phyloP scores from a whole-genome alignment of 805 yeast species.

The Candida khao-thaluensis region DNA sequence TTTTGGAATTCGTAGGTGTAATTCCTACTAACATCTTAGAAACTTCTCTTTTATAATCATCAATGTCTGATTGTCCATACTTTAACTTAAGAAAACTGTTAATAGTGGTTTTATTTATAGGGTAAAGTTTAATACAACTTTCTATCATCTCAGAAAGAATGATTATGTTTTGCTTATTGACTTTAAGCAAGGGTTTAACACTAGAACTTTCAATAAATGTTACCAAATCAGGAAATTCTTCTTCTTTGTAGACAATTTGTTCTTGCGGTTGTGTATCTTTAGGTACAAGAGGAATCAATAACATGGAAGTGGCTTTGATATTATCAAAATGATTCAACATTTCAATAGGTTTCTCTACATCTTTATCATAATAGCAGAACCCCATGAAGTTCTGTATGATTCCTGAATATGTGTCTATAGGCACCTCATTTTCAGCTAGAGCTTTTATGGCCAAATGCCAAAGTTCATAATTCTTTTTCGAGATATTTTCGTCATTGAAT shows the following conservation, averaged over 20 bases:
- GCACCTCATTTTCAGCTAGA: constrained; percentile 13
- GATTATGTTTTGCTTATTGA: constrained; percentile 17
- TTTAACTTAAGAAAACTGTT: constrained; percentile 26
- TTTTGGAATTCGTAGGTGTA: constrained; percentile 21
- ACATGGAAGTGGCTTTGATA: constrained; percentile 22
- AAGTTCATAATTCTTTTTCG: constrained; percentile 17
- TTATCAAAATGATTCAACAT: constrained; percentile 28
- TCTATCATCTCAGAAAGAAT: constrained; percentile 22
- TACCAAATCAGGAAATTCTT: constrained; percentile 9
- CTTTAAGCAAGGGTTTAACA: constrained; percentile 18
- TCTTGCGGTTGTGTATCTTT: background rate
- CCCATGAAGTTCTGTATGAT: constrained; percentile 22
- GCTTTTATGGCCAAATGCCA: constrained; percentile 22
- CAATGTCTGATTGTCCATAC: constrained; percentile 14
- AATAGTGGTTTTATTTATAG: constrained; percentile 36
- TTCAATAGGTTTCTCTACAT: constrained; percentile 23
- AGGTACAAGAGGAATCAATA: constrained; percentile 12
- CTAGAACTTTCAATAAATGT: constrained; percentile 18
- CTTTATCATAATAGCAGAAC: constrained; percentile 23
- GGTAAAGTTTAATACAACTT: constrained; percentile 33
- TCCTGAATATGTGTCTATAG: constrained; percentile 11
- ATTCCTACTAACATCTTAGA: constrained; percentile 24
- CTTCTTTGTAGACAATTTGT: constrained; percentile 5
- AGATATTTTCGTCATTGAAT: constrained; percentile 10
- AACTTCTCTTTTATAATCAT: constrained; percentile 27